These are phyloP conservation scores for Stentor roeselii DNA, from an alignment of 73 alveolate genomes.

Conservation along the genomic window DNA sequence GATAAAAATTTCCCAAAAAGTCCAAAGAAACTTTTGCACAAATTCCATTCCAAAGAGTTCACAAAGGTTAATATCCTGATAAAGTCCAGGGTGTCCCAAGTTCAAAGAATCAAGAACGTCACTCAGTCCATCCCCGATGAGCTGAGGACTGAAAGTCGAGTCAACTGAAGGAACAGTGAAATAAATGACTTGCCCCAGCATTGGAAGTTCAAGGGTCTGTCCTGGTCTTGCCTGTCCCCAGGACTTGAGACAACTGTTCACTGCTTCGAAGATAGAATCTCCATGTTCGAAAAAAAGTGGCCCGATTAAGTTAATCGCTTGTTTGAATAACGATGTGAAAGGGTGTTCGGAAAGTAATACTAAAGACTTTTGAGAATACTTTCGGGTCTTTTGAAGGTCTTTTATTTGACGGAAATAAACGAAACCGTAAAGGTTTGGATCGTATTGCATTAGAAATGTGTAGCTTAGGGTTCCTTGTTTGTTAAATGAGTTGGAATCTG, in stretches of 20 bases:
- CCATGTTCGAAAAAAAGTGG: conserved; percentile 29
- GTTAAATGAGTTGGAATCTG: conserved; percentile 26
- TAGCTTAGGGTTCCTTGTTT: not conserved
- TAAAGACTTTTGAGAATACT: conserved; percentile 20
- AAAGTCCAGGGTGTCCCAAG: conserved; percentile 12
- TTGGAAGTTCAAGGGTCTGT: conserved; percentile 2
- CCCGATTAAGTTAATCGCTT: conserved; percentile 17
- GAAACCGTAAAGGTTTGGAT: conserved; percentile 7
- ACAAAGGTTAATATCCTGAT: not conserved
- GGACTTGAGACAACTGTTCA: not conserved
- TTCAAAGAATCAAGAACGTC: not conserved
- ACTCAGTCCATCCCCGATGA: not conserved
- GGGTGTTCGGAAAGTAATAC: conserved; percentile 29
- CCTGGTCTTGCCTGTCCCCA: conserved; percentile 19
- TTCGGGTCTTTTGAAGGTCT: conserved; percentile 16
- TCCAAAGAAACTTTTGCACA: conserved; percentile 17
- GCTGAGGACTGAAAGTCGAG: not conserved
- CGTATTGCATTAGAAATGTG: not conserved
- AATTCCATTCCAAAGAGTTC: not conserved
- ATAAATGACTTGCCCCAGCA: not conserved
- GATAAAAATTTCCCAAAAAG: conserved; percentile 22
- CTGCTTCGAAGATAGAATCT: conserved; percentile 7
- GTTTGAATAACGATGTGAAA: not conserved
- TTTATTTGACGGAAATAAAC: conserved; percentile 26
- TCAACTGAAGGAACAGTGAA: conserved; percentile 1